Conservation (phyloP, 2,329 filamentous ascomycete species). For the Nannizziopsis arthrosporioides region DNA sequence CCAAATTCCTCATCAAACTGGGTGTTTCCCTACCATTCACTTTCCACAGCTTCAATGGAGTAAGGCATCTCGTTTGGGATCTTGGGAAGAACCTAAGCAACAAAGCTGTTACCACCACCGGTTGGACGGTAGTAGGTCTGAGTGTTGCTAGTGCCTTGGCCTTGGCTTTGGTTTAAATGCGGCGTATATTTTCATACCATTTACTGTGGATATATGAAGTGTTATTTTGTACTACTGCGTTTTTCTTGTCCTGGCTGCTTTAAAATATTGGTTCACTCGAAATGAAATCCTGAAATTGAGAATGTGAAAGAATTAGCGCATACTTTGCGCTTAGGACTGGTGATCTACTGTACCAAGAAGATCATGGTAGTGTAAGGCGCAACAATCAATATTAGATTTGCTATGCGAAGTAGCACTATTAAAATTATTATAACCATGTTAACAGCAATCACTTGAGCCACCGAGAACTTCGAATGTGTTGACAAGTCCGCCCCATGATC, state of each 20-base stretch:
- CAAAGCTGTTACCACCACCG: slow-evolving; percentile 51
- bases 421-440: not conserved
- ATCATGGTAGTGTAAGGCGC: no score
- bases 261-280: not conserved
- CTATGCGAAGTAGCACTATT: slow-evolving; percentile 1
- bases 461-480: no score
- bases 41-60: slow-evolving; percentile 57
- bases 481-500: no score
- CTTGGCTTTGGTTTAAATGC: slow-evolving; percentile 35
- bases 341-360: no score
- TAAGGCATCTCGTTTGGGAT: slow-evolving; percentile 64
- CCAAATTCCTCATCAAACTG: slow-evolving; percentile 50
- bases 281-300: not conserved
- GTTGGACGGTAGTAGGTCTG: slow-evolving; percentile 51
- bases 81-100: slow-evolving; percentile 51
- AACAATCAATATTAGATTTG: not conserved
- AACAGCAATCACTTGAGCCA: not conserved
- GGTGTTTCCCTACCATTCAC: slow-evolving; percentile 53
- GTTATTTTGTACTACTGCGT: not conserved
- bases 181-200: slow-evolving; percentile 8
- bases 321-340: no score
- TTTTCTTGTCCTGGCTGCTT: not conserved
- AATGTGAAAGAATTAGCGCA: no score
- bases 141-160: slow-evolving; percentile 40
- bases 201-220: slow-evolving; percentile 11